Conservation (phyloP, 306 rosid genomes). For the Rosa chinensis region DNA sequence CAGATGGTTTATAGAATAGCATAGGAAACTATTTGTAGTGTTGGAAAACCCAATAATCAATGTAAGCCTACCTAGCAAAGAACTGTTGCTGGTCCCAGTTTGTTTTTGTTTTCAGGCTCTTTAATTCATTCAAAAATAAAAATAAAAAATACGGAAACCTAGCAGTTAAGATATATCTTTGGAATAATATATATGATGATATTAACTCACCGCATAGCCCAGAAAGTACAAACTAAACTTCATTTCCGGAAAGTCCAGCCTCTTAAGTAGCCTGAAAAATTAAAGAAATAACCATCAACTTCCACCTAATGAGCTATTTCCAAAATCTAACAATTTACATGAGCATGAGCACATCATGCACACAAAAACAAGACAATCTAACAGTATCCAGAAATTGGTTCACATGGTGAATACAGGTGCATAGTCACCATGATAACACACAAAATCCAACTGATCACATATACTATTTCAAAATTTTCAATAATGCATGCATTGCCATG, state of each 20-base stretch:
- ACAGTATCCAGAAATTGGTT: neutral
- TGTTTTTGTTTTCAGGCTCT: neutral
- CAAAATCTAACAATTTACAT: neutral
- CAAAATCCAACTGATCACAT: neutral
- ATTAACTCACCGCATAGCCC: constrained; percentile 78
- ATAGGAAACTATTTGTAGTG: constrained; percentile 9
- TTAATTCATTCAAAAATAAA: neutral
- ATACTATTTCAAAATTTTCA: neutral
- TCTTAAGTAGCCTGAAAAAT: constrained; percentile 75
- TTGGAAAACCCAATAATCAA: constrained; percentile 14
- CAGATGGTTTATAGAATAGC: neutral
- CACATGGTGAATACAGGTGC: neutral
- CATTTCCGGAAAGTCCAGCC: constrained; percentile 86
- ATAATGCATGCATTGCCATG: neutral
- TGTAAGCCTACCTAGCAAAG: constrained; percentile 9
- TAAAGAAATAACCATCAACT: constrained; percentile 27
- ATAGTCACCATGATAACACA: neutral
- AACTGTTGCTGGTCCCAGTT: neutral
- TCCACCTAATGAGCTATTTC: neutral
- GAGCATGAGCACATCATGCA: neutral
- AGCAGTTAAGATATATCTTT: neutral
- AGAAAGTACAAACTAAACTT: constrained; percentile 88
- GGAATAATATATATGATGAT: neutral
- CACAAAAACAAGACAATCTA: neutral
- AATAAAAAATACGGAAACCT: neutral